Conservation (phyloP, 208 protist species). For the Acanthamoeba healyi region DNA sequence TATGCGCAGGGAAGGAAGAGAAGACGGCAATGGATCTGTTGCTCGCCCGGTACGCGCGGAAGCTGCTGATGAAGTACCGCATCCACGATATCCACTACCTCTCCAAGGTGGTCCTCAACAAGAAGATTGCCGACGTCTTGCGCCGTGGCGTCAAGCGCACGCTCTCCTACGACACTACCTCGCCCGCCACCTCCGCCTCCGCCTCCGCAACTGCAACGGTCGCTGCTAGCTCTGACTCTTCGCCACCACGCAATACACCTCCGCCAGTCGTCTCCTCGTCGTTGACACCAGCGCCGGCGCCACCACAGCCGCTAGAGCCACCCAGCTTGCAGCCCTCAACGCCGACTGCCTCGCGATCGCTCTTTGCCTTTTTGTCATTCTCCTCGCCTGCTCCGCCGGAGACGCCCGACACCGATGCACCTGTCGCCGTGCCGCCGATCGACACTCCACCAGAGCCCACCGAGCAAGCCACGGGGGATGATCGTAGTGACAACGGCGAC, state of each 20-base stretch:
- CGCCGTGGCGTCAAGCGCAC: background rate
- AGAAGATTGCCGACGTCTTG: background rate
- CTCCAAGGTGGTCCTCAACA: conserved; percentile 2
- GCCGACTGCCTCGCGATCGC: background rate
- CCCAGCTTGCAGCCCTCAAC: background rate
- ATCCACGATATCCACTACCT: conserved; percentile 42
- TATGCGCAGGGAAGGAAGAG: background rate
- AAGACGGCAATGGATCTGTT: conserved; percentile 28
- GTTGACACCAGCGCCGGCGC: background rate
- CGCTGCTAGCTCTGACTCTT: too few species aligned
- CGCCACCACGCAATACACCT: too few species aligned
- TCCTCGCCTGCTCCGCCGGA: background rate
- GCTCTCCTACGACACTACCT: background rate
- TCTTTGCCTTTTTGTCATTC: background rate
- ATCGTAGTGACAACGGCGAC: background rate
- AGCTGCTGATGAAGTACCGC: conserved; percentile 32
- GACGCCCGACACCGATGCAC: too few species aligned
- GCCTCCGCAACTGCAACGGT: too few species aligned
- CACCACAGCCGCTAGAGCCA: background rate
- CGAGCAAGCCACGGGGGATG: background rate
- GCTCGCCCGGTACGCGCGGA: conserved; percentile 22
- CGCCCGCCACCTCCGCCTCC: background rate
- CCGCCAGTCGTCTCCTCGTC: too few species aligned
- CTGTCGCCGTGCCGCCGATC: too few species aligned
- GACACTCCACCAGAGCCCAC: too few species aligned